Conservation (phyloP, 1,284 basidiomycete species). For the Cutaneotrichosporon cavernicola region DNA sequence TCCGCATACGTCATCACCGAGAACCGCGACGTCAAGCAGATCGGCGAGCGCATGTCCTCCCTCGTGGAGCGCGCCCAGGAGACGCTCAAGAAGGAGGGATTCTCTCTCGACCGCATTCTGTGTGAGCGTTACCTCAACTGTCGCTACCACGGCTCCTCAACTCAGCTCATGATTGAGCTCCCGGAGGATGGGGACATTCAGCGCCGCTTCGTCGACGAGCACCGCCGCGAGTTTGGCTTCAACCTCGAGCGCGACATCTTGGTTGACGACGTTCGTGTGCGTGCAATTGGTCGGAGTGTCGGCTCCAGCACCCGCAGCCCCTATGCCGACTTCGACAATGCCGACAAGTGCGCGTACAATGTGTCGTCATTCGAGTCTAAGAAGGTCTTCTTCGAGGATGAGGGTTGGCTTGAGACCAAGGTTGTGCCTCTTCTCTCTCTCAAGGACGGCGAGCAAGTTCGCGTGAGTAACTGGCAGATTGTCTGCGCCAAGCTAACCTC, state of each 20-base stretch:
- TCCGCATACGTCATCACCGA: conserved; percentile 30
- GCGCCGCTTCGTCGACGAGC: conserved; percentile 36
- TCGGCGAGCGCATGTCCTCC: conserved; percentile 28
- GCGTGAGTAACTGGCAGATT: conserved; percentile 17
- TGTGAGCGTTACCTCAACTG: conserved; percentile 60
- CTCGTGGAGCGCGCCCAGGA: conserved; percentile 57
- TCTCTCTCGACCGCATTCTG: conserved; percentile 67
- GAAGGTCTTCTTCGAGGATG: conserved; percentile 42
- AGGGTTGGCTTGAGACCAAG: conserved; percentile 33
- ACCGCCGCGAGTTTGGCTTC: conserved; percentile 48
- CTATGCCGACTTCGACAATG: conserved; percentile 32
- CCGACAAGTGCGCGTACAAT: conserved; percentile 19
- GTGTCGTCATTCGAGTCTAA: conserved; percentile 20
- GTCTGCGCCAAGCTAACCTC: background rate
- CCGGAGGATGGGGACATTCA: conserved; percentile 37
- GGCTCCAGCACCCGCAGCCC: conserved; percentile 32
- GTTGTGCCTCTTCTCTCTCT: conserved; percentile 37
- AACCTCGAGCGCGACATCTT: conserved; percentile 40
- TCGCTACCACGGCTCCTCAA: conserved; percentile 41
- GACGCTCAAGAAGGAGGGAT: conserved; percentile 77
- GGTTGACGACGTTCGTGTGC: conserved; percentile 44
- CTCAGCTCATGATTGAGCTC: conserved; percentile 45
- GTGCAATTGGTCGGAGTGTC: conserved; percentile 39
- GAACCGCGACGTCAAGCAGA: conserved; percentile 26
- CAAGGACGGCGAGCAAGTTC: conserved; percentile 36